Evolutionary conservation across 1,139 yeast genomes (phyloP), one percentile per base, ranked within the genome.

Genomic region (Petasospora fabianii): DNA sequence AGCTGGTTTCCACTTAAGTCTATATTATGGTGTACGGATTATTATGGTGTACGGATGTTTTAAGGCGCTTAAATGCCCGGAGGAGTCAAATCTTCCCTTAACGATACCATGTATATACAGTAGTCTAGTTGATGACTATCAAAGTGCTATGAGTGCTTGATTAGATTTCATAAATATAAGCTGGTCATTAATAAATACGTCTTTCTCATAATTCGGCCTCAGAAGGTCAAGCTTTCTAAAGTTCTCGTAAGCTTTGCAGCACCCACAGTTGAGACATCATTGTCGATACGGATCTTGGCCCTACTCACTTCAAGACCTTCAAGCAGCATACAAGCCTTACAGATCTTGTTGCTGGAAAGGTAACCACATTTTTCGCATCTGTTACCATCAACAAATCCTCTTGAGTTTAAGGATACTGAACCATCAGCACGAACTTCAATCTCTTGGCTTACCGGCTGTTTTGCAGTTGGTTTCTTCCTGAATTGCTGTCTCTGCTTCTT

Each of bases 351-450:
- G 47, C 94, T 84, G 0, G 97, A 85, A 31, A 94, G 65, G 58
- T 92, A 92, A 0, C 97, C 97, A 64, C 99, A 92, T 47, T 80
- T 77, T 49, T 81, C 87, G 64, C 99, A 92, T 42, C 77, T 69
- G 53, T 80, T 81, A 4, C 88, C 87, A 53, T 80, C 85, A 15
- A 65, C 66, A 48, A 67, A 71, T 24, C 58, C 63, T 14, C 29
- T 34, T 28, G 27, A 48, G 22, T 53, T 53, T 27, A 78, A 54
- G 0, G 74, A 64, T 0, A 80, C 78, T 0, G 84, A 68, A 0
- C 90, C 88, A 54, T 81, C 82, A 0, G 75, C 43, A 40, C 77
- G 68, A 5, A 81, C 61, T 49, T 80, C 84, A 16, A 70, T 60
- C 48, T 76, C 80, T 22, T 55, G 52, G n/a, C n/a, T n/a, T n/a